Conservation (phyloP, 805 yeast genomes). For the Ogataea methylovora region DNA sequence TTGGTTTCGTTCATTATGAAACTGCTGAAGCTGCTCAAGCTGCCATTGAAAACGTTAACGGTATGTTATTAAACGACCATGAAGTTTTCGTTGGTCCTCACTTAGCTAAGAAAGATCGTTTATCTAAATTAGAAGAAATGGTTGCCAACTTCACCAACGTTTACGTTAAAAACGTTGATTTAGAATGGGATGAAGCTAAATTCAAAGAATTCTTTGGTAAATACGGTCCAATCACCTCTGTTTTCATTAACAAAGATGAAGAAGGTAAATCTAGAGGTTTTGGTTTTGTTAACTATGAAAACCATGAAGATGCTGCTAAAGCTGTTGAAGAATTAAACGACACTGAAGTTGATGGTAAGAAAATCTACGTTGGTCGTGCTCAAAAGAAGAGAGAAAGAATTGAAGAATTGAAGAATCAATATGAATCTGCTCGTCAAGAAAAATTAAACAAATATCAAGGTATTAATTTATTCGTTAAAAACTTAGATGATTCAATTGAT, state of each 20-base stretch:
- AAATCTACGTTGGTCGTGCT: constrained; percentile 94
- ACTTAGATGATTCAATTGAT: constrained; percentile 88
- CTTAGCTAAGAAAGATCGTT: constrained; percentile 88
- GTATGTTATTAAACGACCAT: constrained; percentile 94
- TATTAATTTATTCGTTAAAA: constrained; percentile 93
- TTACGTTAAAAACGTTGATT: constrained; percentile 83
- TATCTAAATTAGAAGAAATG: constrained; percentile 82
- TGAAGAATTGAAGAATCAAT: constrained; percentile 91
- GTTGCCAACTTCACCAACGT: constrained; percentile 93
- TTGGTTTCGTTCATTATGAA: constrained; percentile 97
- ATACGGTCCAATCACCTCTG: constrained; percentile 78
- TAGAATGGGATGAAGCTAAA: constrained; percentile 62
- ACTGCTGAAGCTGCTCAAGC: constrained; percentile 85
- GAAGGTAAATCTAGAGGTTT: constrained; percentile 92
- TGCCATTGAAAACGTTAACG: constrained; percentile 95
- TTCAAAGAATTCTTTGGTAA: constrained; percentile 65
- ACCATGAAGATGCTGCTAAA: constrained; percentile 80
- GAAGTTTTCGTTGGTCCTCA: constrained; percentile 96
- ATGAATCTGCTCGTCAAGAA: constrained; percentile 88
- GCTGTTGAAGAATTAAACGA: constrained; percentile 93
- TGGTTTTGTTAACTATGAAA: constrained; percentile 88
- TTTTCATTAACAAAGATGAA: constrained; percentile 68
- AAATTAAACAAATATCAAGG: constrained; percentile 93
- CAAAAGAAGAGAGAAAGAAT: constrained; percentile 98
- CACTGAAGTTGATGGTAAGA: constrained; percentile 76